Evolutionary conservation across 2,329 filamentous ascomycete genomes (phyloP), one percentile per base, ranked within the genome.

Genomic region (Diaporthe sp.): DNA sequence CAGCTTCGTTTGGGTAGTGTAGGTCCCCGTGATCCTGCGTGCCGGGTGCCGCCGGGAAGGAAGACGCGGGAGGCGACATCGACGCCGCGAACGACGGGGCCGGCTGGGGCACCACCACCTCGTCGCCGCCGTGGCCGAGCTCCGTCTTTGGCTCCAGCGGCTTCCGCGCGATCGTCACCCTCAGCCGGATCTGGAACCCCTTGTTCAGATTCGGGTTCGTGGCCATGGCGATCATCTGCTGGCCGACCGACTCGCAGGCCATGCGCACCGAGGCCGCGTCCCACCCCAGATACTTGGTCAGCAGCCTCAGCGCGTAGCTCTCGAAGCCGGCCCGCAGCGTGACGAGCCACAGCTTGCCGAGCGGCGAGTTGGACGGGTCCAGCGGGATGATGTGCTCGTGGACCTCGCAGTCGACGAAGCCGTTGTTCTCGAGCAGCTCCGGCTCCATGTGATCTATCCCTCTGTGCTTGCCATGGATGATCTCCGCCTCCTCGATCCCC

Each of bases 241-340:
- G 81, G 3, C 87, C 87, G 7, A 87, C 85, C 69, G 83, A 78
- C 72, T 88, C 86, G 79, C 89, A 89, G 34, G 85, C 82, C 39
- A 81, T 81, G 62, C 87, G 86, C 74, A 88, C 89, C 46, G 86
- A 82, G 1, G 88, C 85, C 0, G 87, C 82, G 31, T 87, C 85
- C 89, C 89, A 91, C 10, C 83, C 87, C 82, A 89, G 86, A 65
- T 89, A 83, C 77, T 85, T 86, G 1, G 89, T 91, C 74, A 91
- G 83, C 15, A 88, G 83, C 46, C 90, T 85, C 77, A 91, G 79
- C 55, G 83, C 86, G 44, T 82, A 80, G 15, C 88, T 85, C 79
- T 91, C 89, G 42, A 90, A 79, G 4, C 86, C 85, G 73, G 90
- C 88, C 44, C 90, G 82, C 75, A 87, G 85, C 2, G 86, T 84